Conservation (phyloP, 495 filamentous ascomycete species). For the Xylaria intraflava region DNA sequence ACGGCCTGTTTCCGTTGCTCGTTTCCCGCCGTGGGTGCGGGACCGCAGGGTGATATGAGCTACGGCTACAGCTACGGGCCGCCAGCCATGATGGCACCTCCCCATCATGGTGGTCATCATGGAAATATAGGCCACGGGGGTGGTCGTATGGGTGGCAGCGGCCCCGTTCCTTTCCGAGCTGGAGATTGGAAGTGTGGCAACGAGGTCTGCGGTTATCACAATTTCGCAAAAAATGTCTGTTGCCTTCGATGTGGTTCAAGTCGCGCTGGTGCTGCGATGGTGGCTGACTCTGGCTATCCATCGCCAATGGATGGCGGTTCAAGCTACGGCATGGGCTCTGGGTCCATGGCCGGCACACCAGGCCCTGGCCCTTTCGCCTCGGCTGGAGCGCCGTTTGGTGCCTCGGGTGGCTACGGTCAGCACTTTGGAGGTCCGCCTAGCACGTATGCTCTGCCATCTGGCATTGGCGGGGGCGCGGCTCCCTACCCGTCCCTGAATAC, state of each 20-base stretch:
- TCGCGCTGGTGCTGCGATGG: constrained; percentile 84
- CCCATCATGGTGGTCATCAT: constrained; percentile 72
- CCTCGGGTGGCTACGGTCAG: constrained; percentile 71
- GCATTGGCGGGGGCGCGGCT: constrained; percentile 68
- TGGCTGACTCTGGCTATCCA: constrained; percentile 87
- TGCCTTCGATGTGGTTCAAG: constrained; percentile 94
- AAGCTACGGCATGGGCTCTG: constrained; percentile 67
- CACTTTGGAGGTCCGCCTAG: constrained; percentile 83
- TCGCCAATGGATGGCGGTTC: constrained; percentile 84
- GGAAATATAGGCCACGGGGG: constrained; percentile 69
- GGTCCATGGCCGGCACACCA: constrained; percentile 77
- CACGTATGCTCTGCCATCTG: constrained; percentile 87
- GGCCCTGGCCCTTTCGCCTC: constrained; percentile 76
- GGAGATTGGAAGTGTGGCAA: constrained; percentile 99
- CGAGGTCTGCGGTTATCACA: constrained; percentile 97
- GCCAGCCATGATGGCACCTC: constrained; percentile 66
- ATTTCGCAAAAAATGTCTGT: constrained; percentile 98
- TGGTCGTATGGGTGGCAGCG: constrained; percentile 65
- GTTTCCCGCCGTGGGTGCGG: constrained; percentile 82
- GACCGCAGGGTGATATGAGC: constrained; percentile 66
- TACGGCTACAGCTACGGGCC: constrained; percentile 67
- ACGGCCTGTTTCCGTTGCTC: constrained; percentile 98
- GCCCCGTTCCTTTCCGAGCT: constrained; percentile 92
- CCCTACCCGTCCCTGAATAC: constrained; percentile 82
- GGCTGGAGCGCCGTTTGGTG: constrained; percentile 60